phyloP scores from a whole-genome alignment of 768 basidiomycete genomes.

The Lentinula aciculospora region DNA sequence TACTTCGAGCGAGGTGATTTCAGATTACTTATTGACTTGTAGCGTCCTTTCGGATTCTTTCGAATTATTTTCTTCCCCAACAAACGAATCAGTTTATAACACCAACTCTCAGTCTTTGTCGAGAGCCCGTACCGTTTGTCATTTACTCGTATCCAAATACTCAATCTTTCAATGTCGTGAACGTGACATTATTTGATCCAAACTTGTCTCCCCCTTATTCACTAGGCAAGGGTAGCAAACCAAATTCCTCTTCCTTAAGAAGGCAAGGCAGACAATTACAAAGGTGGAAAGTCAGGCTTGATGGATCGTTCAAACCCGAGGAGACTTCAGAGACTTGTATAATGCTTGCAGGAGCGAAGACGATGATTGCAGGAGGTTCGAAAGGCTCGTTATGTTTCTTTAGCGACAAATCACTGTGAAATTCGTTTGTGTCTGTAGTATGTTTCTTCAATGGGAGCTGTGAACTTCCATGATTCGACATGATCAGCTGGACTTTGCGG shows the following conservation, averaged over 20 bases:
- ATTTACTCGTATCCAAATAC: slow-evolving; percentile 34
- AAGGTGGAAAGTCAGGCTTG: not conserved
- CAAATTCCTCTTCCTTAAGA: slow-evolving; percentile 5
- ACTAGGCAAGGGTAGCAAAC: slow-evolving; percentile 24
- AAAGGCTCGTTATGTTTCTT: slow-evolving; percentile 14
- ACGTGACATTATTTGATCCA: slow-evolving; percentile 39
- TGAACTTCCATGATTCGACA: too few species aligned
- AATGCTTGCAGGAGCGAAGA: slow-evolving; percentile 36
- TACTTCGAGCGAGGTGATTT: not conserved
- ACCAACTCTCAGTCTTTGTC: slow-evolving; percentile 35
- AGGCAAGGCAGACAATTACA: slow-evolving; percentile 23
- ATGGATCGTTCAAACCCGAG: slow-evolving; percentile 11
- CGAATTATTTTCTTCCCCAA: slow-evolving; percentile 40
- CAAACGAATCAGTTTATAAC: slow-evolving; percentile 25
- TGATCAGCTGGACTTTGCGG: not conserved
- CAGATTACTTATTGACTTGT: not conserved
- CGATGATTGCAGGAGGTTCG: slow-evolving; percentile 34
- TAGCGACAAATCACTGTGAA: not conserved
- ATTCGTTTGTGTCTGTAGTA: not conserved
- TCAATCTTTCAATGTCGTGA: slow-evolving; percentile 36
- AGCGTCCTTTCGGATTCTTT: slow-evolving; percentile 67
- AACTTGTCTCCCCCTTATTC: slow-evolving; percentile 15
- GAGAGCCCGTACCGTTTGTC: slow-evolving; percentile 44
- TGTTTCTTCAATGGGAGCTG: too few species aligned
- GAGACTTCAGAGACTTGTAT: slow-evolving; percentile 31